Evolutionary conservation across 2,329 filamentous ascomycete species (phyloP).

Genomic region (Cladorrhinum sp.): DNA sequence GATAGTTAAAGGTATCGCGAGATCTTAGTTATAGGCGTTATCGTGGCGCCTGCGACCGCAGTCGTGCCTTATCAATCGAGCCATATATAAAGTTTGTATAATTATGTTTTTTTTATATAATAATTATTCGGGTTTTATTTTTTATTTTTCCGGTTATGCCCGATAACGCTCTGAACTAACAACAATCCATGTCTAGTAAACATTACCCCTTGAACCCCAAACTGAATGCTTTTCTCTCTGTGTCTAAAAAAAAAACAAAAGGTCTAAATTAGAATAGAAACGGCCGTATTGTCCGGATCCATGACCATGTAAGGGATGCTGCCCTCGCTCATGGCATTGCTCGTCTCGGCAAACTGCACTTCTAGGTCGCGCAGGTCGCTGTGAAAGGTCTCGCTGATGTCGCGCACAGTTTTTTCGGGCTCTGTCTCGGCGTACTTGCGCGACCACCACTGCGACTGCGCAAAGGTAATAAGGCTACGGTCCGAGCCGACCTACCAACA

Average conservation of each 20-base stretch:
- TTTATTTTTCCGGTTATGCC: no score
- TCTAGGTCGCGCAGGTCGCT: constrained; percentile 29
- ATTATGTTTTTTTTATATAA: no score
- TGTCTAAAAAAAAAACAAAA: neutral
- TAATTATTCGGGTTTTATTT: no score
- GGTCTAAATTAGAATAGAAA: constrained; percentile 34
- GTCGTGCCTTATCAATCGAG: no score
- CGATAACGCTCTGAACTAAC: no score
- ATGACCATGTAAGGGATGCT: constrained; percentile 39
- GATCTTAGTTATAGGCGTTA: no score
- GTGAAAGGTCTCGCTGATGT: constrained; percentile 31
- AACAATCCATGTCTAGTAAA: no score
- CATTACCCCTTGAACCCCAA: no score
- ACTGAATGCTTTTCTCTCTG: no score
- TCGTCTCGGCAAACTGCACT: constrained; percentile 31
- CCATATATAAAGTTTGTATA: no score
- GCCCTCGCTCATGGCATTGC: constrained; percentile 32
- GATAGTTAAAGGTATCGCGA: no score
- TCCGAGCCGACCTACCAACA: constrained; percentile 22
- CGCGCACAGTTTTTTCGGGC: constrained; percentile 24
- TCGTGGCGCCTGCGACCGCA: no score
- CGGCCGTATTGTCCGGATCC: constrained; percentile 37
- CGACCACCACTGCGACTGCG: constrained; percentile 35
- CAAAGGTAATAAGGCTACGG: constrained; percentile 41
- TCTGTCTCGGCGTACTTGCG: constrained; percentile 26